These are phyloP conservation scores for Nicotiana noctiflora DNA, from an alignment of 257 asterid genomes.

Conservation along the genomic window DNA sequence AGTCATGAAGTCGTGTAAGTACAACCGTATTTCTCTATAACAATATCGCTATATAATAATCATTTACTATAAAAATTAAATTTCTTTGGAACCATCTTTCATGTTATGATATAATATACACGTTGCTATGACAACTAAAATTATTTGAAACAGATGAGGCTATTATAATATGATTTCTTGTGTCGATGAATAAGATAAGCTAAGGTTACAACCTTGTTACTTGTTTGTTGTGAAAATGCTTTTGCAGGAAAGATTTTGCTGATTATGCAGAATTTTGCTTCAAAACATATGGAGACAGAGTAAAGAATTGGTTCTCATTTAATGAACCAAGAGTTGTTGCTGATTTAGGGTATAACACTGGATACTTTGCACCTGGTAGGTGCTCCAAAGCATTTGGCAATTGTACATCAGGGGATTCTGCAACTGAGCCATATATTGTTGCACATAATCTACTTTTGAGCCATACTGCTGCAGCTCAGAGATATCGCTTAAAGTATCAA, in stretches of 20 bases:
- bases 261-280: conserved; percentile 66
- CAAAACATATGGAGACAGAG: conserved; percentile 54
- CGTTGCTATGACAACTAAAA: too few relatives aligned
- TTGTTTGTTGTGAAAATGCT: neutral
- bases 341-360: conserved; percentile 41
- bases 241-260: conserved; percentile 58
- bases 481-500: conserved; percentile 65
- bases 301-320: conserved; percentile 63
- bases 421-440: conserved; percentile 88
- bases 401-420: conserved; percentile 65
- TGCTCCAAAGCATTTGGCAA: conserved; percentile 76
- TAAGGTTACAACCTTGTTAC: neutral
- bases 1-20: conserved; percentile 67
- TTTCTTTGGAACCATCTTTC: too few relatives aligned
- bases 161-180: neutral
- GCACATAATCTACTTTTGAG: conserved; percentile 69
- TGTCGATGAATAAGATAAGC: neutral
- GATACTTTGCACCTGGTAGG: conserved; percentile 49
- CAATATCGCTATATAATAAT: fast-evolving
- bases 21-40: neutral
- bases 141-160: too few relatives aligned
- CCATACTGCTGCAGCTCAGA: conserved; percentile 65
- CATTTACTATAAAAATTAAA: too few relatives aligned
- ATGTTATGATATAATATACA: too few relatives aligned
- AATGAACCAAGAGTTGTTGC: conserved; percentile 58